Conservation (phyloP, 139 green algal genomes). For the Klebsormidium nitens region DNA sequence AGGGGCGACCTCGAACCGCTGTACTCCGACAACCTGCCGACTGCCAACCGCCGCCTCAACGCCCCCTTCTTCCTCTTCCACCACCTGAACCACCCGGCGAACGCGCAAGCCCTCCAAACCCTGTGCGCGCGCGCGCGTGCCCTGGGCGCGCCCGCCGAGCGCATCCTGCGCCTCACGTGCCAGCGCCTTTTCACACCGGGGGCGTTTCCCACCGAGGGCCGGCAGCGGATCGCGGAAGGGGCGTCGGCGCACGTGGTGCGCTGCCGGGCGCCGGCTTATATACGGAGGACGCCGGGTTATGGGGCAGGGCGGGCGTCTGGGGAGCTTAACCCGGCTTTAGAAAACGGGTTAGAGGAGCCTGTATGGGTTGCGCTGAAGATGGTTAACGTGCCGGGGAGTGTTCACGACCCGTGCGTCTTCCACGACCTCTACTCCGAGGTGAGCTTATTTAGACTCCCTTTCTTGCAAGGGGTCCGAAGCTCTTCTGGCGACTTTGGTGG, state of each 20-base stretch:
- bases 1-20: slow-evolving; percentile 39
- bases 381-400: slow-evolving; percentile 50
- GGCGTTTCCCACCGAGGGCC: neutral
- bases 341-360: too few species aligned
- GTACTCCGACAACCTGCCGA: slow-evolving; percentile 35
- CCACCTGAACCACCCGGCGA: slow-evolving; percentile 44
- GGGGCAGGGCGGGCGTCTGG: too few species aligned
- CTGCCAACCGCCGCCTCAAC: slow-evolving; percentile 27
- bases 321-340: too few species aligned
- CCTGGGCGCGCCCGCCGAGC: slow-evolving; percentile 19
- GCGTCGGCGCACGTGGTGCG: slow-evolving; percentile 54
- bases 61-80: slow-evolving; percentile 47
- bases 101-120: neutral
- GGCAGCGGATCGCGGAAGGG: slow-evolving; percentile 43
- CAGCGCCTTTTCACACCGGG: neutral
- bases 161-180: slow-evolving; percentile 51
- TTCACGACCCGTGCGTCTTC: slow-evolving; percentile 47
- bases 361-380: slow-evolving; percentile 35
- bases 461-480: too few species aligned
- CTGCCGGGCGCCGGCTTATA: slow-evolving; percentile 11
- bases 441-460: too few species aligned
- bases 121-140: neutral
- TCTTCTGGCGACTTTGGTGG: too few species aligned
- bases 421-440: slow-evolving; percentile 70
- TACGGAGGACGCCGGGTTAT: too few species aligned